phyloP scores from a whole-genome alignment of 2,329 filamentous ascomycete genomes.

The Apiospora kogelbergensis region DNA sequence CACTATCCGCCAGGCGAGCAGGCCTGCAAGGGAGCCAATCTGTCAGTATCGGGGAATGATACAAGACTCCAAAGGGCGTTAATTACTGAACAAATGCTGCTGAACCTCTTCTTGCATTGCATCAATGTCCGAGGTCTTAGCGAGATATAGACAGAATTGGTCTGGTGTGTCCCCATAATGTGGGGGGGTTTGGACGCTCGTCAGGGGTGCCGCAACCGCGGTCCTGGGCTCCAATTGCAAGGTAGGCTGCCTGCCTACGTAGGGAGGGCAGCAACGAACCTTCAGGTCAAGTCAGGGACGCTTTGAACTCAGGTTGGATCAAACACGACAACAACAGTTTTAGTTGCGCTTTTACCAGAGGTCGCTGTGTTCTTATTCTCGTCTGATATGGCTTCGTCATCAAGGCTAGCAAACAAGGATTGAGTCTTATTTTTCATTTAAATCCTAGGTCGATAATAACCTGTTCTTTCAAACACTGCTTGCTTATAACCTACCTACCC shows the following conservation, averaged over 20 bases:
- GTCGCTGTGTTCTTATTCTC: background rate
- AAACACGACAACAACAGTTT: background rate
- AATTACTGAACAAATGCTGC: background rate
- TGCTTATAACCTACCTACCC: background rate
- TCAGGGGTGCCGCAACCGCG: background rate
- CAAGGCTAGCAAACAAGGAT: constrained; percentile 7
- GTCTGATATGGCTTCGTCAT: background rate
- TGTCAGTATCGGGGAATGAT: background rate
- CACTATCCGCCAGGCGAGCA: background rate
- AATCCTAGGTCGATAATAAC: background rate
- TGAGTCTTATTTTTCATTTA: constrained; percentile 5
- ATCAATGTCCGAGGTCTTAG: background rate
- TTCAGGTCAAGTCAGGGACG: background rate
- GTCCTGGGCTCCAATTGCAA: background rate
- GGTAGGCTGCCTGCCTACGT: background rate
- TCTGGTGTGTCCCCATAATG: background rate
- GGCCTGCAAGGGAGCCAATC: background rate
- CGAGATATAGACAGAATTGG: too few relatives aligned
- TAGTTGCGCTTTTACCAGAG: background rate
- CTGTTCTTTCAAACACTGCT: background rate
- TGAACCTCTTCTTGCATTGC: background rate
- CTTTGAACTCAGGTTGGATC: background rate
- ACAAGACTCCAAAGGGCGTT: background rate
- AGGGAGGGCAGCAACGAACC: background rate
- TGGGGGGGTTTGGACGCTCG: background rate